Conservation (phyloP, 257 asterid species). For the Primulina eburnea region DNA sequence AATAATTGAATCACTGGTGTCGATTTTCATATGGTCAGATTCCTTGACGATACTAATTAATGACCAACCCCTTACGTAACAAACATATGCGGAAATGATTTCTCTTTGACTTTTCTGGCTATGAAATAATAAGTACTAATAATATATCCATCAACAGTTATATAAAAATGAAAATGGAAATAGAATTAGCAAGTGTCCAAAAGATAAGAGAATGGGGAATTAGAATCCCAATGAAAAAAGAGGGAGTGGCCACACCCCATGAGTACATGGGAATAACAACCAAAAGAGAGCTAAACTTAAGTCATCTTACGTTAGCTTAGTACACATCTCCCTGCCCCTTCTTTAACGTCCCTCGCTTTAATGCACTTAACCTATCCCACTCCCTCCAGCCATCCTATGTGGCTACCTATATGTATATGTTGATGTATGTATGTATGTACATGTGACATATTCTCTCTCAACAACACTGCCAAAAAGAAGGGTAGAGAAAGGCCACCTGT, state of each 20-base stretch:
- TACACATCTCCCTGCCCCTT: not conserved
- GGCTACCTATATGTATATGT: slow-evolving; percentile 11
- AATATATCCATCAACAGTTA: no score
- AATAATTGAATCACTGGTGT: no score
- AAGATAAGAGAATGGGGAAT: slow-evolving; percentile 26
- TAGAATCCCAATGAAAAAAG: slow-evolving; percentile 28
- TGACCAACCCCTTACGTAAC: not conserved
- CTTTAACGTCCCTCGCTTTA: slow-evolving; percentile 31
- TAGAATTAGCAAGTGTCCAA: not conserved
- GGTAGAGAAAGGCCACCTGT: slow-evolving; percentile 21
- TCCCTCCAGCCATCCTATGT: not conserved
- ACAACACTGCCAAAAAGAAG: not conserved
- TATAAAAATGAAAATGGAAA: no score
- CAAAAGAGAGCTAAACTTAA: slow-evolving; percentile 5
- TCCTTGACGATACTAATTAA: no score
- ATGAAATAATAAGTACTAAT: no score
- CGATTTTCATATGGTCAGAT: not conserved
- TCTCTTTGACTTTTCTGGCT: not conserved
- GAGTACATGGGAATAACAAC: not conserved
- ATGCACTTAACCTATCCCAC: slow-evolving; percentile 19
- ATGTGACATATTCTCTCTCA: slow-evolving; percentile 11
- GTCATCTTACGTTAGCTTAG: slow-evolving; percentile 18
- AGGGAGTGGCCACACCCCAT: slow-evolving; percentile 21
- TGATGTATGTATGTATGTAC: slow-evolving; percentile 10
- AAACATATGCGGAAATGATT: no score